Evolutionary conservation across 805 yeast species (phyloP), one percentile per base, ranked within the genome.

Genomic region (Schizosaccharomyces octosporus): DNA sequence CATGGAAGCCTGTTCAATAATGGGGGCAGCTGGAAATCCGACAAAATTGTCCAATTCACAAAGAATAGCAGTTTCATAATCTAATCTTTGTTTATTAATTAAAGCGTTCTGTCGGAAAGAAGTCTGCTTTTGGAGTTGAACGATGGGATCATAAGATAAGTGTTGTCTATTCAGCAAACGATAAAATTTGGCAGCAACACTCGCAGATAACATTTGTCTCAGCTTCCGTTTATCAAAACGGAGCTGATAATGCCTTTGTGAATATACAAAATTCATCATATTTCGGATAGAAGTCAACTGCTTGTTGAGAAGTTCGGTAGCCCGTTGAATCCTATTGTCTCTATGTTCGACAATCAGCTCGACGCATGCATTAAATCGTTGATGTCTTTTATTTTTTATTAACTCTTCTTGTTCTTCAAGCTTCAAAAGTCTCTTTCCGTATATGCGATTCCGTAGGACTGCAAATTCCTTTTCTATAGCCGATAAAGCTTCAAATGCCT

Each of bases 21-120:
- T 76, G 48, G 90, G 90, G 1, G 95, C 88, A 32, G 84, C 81
- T 1, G 97, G 96, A 68, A 88, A 81, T 3, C 93, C 87, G 67
- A 80, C 80, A 68, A 79, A 81, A 65, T 78, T 76, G 45, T 80
- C 73, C 59, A 89, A 71, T 2, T 93, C 93, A 61, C 80, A 77
- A 64, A 89, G 73, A 32, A 79, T 75, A 55, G 93, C 83, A 57
- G 89, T 71, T 70, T 89, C 88, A 64, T 79, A 77, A 67, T 82
- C 82, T 41, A 79, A 72, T 59, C 82, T 78, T 72, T 81, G 81
- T 62, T 94, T 74, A 71, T 74, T 71, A 62, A 74, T 67, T 68
- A 72, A 72, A 64, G 77, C 74, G 2, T 17, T 24, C 5, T 29
- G 36, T 17, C 57, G 57, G 27, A n/a, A 51, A 6, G 57, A 29